Conservation (phyloP, 345 rosid species). For the Odontarrhena argentea region DNA sequence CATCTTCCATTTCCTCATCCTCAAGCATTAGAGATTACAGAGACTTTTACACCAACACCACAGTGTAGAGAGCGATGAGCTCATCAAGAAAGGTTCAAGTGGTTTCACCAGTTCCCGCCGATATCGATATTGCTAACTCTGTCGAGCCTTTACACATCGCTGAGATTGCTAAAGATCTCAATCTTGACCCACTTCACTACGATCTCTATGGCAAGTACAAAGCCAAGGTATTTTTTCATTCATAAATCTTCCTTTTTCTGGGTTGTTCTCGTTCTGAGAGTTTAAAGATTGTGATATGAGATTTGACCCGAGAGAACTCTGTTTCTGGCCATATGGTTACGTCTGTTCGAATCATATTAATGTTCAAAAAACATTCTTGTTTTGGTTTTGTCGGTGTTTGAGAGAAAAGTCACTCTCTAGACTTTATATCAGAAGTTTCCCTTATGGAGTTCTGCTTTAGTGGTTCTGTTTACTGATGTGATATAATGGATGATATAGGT, state of each 20-base stretch:
- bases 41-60: background rate
- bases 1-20: conserved; percentile 11
- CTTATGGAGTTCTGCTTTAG: background rate
- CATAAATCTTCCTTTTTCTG: background rate
- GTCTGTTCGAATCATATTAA: conserved; percentile 5
- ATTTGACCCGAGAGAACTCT: conserved; percentile 1
- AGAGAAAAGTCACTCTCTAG: background rate
- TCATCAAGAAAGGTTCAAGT: conserved; percentile 73
- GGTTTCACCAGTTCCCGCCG: conserved; percentile 90
- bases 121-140: conserved; percentile 89
- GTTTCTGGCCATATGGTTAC: background rate
- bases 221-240: conserved; percentile 68
- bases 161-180: conserved; percentile 77
- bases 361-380: background rate
- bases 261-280: conserved; percentile 8
- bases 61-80: conserved; percentile 47
- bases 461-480: conserved; percentile 8
- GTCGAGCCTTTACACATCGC: conserved; percentile 84
- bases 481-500: conserved; percentile 47
- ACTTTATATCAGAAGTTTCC: background rate
- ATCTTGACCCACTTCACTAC: conserved; percentile 66
- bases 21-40: background rate
- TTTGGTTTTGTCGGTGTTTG: background rate
- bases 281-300: background rate
- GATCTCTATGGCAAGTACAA: conserved; percentile 95